phyloP scores from a whole-genome alignment of 139 green algal genomes.

The Dunaliella sp. region DNA sequence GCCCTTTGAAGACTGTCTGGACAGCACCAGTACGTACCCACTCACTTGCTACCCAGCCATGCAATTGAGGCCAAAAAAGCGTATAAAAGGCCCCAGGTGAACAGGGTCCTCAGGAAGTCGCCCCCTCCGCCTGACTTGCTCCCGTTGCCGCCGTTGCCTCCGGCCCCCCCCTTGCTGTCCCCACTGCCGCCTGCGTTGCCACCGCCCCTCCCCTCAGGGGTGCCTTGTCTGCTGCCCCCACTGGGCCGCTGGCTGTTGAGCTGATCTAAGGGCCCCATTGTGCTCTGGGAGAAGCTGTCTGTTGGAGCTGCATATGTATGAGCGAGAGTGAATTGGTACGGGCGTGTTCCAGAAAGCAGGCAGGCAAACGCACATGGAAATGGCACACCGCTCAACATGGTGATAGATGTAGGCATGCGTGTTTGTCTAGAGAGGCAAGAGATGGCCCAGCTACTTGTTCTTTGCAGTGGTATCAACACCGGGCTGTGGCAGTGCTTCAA shows the following conservation, averaged over 20 bases:
- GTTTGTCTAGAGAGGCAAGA: too few species aligned
- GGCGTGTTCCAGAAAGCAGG: too few species aligned
- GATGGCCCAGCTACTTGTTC: too few species aligned
- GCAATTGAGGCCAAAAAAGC: neutral
- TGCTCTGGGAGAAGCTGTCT: neutral
- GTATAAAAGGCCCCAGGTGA: neutral
- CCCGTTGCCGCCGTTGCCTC: neutral
- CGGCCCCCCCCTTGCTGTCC: neutral
- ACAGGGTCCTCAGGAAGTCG: neutral
- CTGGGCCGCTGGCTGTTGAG: neutral
- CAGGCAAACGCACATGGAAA: too few species aligned
- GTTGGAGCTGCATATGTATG: neutral
- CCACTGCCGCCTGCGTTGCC: neutral
- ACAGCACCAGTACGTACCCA: neutral
- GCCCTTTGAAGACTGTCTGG: neutral
- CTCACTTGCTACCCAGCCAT: neutral
- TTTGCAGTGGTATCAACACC: too few species aligned
- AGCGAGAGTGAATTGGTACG: neutral
- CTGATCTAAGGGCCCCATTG: too few species aligned
- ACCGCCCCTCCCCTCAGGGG: neutral
- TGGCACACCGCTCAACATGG: too few species aligned
- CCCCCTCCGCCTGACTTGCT: neutral
- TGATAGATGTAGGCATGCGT: too few species aligned
- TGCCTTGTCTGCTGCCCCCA: neutral
- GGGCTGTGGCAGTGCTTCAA: too few species aligned